These are phyloP conservation scores for Malus asiatica DNA, from an alignment of 306 rosid species.

Conservation along the genomic window DNA sequence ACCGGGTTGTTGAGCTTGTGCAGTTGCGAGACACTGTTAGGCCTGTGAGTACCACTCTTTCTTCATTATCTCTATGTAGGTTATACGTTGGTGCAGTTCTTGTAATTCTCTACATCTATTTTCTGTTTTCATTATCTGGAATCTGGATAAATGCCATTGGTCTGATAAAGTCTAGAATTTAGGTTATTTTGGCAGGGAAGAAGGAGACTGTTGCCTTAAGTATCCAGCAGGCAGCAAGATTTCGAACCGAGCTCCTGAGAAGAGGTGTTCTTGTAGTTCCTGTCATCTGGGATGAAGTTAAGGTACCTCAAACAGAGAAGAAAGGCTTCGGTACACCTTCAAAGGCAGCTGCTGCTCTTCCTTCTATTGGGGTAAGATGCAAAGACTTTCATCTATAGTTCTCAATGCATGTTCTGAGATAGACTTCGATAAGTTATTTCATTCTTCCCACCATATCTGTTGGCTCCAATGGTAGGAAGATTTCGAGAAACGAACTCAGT, in stretches of 20 bases:
- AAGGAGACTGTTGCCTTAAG: conserved; percentile 68
- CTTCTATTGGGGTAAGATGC: conserved; percentile 75
- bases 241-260: conserved; percentile 67
- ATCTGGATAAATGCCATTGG: background rate
- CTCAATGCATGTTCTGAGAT: conserved; percentile 7
- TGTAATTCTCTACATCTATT: background rate
- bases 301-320: conserved; percentile 60
- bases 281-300: conserved; percentile 69
- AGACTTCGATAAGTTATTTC: conserved; percentile 6
- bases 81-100: background rate
- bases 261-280: conserved; percentile 91
- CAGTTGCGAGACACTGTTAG: conserved; percentile 89
- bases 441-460: conserved; percentile 16
- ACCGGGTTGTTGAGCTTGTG: conserved; percentile 92
- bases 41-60: conserved; percentile 56
- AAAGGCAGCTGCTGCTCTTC: conserved; percentile 65
- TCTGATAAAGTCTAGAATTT: conserved; percentile 28
- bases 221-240: conserved; percentile 66
- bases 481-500: conserved; percentile 84
- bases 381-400: conserved; percentile 1
- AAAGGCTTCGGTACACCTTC: conserved; percentile 66
- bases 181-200: conserved; percentile 94
- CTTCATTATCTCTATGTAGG: background rate
- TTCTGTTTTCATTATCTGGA: background rate
- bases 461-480: conserved; percentile 61